Evolutionary conservation across 2,329 filamentous ascomycete species (phyloP), one percentile per base, ranked within the genome.

Genomic region (Colletotrichum orchidophilum): DNA sequence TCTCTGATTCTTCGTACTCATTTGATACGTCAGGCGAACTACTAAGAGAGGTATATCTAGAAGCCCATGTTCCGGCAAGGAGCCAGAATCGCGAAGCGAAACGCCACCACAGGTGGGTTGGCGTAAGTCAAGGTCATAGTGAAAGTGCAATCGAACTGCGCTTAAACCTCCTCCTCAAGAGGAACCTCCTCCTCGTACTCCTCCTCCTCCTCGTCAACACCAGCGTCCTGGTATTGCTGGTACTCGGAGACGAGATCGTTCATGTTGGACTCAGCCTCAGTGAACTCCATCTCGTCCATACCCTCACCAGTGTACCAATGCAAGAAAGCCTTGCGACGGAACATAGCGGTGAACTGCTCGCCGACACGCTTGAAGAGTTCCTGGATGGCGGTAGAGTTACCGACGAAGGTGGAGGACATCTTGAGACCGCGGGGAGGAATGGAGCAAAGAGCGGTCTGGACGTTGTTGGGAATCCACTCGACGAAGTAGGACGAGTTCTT

Each of bases 281-380:
- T 99, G 90, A 99, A 99, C 89, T 99, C 96, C 96, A 99, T 98
- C 93, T 99, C 96, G 87, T 99, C 96, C 96, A 99, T 99, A 88
- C 96, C 96, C 91, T 99, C 96, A 82, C 95, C 95, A 91, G 96
- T 99, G 89, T 99, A 99, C 96, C 96, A 99, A 90, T 98, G 96
- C 91, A 99, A 94, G 95, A 99, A 99, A 92, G 96, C 96, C 94
- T 98, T 99, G 88, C 96, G 95, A 88, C 96, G 92, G 93, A 99
- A 99, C 96, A 99, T 99, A 83, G 95, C 96, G 87, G 93, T 95
- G 92, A 99, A 99, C 88, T 99, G 96, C 86, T 99, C 96, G 83
- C 96, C 96, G 79, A 99, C 89, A 91, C 96, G 96, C 94, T 99
- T 98, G 94, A 99, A 99, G 80, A 99, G 94, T 89, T 99, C 96